phyloP scores from a whole-genome alignment of 108 stramenopile genomes.

The Stephanodiscus triporus region DNA sequence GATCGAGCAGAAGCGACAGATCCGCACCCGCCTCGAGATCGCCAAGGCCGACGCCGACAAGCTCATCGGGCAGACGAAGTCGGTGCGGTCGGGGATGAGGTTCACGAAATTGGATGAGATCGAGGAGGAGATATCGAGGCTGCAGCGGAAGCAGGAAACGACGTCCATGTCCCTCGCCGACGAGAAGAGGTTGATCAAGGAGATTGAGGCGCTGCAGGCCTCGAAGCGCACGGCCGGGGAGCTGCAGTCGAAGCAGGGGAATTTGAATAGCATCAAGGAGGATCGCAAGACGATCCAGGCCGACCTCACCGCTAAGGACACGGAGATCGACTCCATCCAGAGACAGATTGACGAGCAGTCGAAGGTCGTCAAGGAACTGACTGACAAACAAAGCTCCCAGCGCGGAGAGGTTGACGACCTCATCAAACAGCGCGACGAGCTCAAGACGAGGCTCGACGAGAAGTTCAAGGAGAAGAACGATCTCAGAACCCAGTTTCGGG shows the following conservation, averaged over 20 bases:
- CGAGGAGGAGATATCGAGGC: slow-evolving; percentile 83
- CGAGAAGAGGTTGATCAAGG: slow-evolving; percentile 96
- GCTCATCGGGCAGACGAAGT: slow-evolving; percentile 68
- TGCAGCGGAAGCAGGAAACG: slow-evolving; percentile 87
- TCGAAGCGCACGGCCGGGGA: slow-evolving; percentile 77
- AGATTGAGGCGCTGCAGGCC: slow-evolving; percentile 80
- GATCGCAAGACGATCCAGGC: slow-evolving; percentile 63
- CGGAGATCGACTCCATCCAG: slow-evolving; percentile 86
- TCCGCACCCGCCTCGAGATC: slow-evolving; percentile 74
- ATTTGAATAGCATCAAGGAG: slow-evolving; percentile 65
- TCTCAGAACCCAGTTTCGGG: slow-evolving; percentile 69
- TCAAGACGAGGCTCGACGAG: slow-evolving; percentile 73
- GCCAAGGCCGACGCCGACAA: slow-evolving; percentile 66
- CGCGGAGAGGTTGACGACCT: slow-evolving; percentile 65
- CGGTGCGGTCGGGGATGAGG: slow-evolving; percentile 64
- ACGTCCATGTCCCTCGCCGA: slow-evolving; percentile 92
- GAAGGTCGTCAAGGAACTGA: slow-evolving; percentile 57
- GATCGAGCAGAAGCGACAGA: slow-evolving; percentile 80
- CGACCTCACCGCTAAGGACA: slow-evolving; percentile 78
- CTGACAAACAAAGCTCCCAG: slow-evolving; percentile 65
- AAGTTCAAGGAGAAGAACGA: slow-evolving; percentile 85
- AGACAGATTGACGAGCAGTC: slow-evolving; percentile 72
- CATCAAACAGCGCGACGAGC: slow-evolving; percentile 72
- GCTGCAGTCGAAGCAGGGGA: slow-evolving; percentile 72
- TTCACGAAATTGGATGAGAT: slow-evolving; percentile 85